Evolutionary conservation across 1,284 basidiomycete species (phyloP).

Genomic region (Veloporphyrellus conicus): DNA sequence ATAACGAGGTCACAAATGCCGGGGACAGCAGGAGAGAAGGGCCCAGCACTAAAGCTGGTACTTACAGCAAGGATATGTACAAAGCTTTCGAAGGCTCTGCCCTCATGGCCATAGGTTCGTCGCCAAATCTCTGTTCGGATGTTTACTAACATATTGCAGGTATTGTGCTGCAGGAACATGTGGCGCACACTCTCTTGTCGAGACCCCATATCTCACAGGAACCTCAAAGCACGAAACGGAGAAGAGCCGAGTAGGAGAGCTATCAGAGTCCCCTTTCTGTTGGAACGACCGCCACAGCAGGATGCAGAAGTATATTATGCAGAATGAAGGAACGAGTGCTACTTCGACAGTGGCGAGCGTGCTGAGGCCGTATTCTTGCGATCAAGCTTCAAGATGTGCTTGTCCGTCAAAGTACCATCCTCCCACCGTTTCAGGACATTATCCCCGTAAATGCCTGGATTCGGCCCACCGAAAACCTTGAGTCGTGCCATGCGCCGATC

Average conservation of each 20-base stretch:
- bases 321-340: not conserved
- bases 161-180: conserved; percentile 64
- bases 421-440: conserved; percentile 75
- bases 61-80: conserved; percentile 59
- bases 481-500: conserved; percentile 81
- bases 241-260: conserved; percentile 2
- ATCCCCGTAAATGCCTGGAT: conserved; percentile 63
- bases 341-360: not conserved
- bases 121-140: not conserved
- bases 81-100: conserved; percentile 68
- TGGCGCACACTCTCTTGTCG: conserved; percentile 34
- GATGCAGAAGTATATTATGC: not conserved
- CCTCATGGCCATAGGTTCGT: conserved; percentile 62
- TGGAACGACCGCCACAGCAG: not conserved
- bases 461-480: conserved; percentile 76
- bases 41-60: conserved; percentile 11
- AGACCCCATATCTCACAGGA: conserved; percentile 2
- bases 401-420: conserved; percentile 60
- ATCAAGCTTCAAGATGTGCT: conserved; percentile 40
- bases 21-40: conserved; percentile 13
- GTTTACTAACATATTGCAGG: conserved; percentile 38
- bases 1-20: conserved; percentile 9
- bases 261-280: not conserved
- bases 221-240: conserved; percentile 9
- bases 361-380: conserved; percentile 21